Evolutionary conservation across 78 protist species (phyloP).

Genomic region (slime mould (Dictyostelium discoideum)): DNA sequence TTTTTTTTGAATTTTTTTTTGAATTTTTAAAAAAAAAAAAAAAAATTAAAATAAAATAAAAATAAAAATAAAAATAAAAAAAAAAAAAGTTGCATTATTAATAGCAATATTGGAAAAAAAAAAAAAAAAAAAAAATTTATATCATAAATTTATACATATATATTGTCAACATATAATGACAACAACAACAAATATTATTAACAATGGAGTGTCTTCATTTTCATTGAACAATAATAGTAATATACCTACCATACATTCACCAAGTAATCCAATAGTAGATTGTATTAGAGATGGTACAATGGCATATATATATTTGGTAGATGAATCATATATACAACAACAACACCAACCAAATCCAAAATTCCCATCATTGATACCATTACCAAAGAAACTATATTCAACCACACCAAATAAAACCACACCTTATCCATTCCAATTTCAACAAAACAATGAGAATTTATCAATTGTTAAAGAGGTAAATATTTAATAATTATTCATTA

Average conservation of each 20-base stretch:
- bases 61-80: background rate
- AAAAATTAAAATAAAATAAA: background rate
- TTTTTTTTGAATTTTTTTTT: background rate
- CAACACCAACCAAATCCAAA: background rate
- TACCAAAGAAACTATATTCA: background rate
- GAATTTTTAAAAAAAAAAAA: no score
- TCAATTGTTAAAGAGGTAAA: conserved; percentile 50
- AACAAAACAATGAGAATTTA: conserved; percentile 14
- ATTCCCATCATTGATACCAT: background rate
- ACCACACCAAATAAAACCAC: background rate
- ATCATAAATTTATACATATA: no score
- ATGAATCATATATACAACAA: conserved; percentile 11
- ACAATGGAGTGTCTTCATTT: background rate
- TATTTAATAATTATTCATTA: no score
- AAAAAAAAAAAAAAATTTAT: background rate
- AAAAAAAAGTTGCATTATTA: no score
- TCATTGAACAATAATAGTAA: background rate
- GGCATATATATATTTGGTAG: conserved; percentile 66
- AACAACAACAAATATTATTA: background rate
- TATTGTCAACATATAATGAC: background rate
- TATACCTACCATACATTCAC: background rate
- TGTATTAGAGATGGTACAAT: conserved; percentile 51
- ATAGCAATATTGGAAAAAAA: background rate
- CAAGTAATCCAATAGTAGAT: conserved; percentile 6
- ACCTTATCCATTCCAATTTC: conserved; percentile 33